Conservation (phyloP, 1,139 yeast species). For the Chernovozyma aurita region DNA sequence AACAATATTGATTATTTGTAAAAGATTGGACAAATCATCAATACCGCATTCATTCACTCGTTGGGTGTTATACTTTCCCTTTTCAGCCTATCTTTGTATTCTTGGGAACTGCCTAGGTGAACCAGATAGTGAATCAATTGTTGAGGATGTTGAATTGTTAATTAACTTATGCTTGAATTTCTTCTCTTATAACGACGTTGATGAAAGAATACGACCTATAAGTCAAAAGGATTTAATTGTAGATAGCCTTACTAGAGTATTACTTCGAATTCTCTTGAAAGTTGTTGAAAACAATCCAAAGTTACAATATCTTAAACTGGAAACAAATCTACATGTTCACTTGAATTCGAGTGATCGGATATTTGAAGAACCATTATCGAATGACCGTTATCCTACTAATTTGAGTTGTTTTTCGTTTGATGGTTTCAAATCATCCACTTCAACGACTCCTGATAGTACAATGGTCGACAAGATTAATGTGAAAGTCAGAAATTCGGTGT, state of each 20-base stretch:
- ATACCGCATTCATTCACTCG: slow-evolving; percentile 23
- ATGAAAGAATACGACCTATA: not conserved
- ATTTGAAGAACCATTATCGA: slow-evolving; percentile 19
- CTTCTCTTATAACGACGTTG: slow-evolving; percentile 9
- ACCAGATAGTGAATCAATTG: slow-evolving; percentile 24
- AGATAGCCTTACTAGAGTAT: slow-evolving; percentile 18
- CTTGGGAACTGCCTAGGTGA: slow-evolving; percentile 29
- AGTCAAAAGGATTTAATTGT: slow-evolving; percentile 22
- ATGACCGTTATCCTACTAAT: not conserved
- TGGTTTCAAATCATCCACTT: slow-evolving; percentile 8
- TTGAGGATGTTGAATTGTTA: slow-evolving; percentile 27
- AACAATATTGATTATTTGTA: slow-evolving; percentile 26
- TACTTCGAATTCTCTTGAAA: slow-evolving; percentile 22
- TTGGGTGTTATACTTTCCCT: slow-evolving; percentile 32
- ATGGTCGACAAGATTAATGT: too few species aligned
- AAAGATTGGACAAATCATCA: slow-evolving; percentile 16
- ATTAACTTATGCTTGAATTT: slow-evolving; percentile 24
- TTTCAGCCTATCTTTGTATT: slow-evolving; percentile 30
- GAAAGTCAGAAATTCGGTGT: too few species aligned
- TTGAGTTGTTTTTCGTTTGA: not conserved
- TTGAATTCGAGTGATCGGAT: slow-evolving; percentile 17
- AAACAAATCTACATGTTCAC: slow-evolving; percentile 15
- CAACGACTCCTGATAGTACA: too few species aligned
- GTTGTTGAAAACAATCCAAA: slow-evolving; percentile 16
- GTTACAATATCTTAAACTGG: not conserved